Evolutionary conservation across 805 yeast species (phyloP).

Genomic region (Kazachstania viticola): DNA sequence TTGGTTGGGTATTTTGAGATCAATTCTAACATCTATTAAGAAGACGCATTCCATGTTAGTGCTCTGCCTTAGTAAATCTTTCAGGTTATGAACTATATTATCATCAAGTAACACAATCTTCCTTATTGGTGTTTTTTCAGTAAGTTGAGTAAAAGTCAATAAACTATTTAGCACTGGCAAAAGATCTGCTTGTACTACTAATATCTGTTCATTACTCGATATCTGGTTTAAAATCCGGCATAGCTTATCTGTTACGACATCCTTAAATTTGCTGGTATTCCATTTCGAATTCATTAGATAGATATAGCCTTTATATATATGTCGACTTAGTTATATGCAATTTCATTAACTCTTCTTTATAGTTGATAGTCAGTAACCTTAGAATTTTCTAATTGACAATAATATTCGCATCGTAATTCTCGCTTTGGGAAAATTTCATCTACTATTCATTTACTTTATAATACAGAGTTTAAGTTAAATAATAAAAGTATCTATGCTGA

Average conservation of each 20-base stretch:
- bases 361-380: too few species aligned
- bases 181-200: constrained; percentile 17
- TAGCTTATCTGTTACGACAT: constrained; percentile 7
- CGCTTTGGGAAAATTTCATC: too few species aligned
- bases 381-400: too few species aligned
- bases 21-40: constrained; percentile 19
- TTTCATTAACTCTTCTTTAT: too few species aligned
- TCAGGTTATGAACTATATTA: constrained; percentile 9
- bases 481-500: constrained; percentile 11
- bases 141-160: constrained; percentile 19
- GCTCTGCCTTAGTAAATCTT: constrained; percentile 5
- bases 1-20: constrained; percentile 9
- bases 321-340: constrained; percentile 1
- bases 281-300: constrained; percentile 15
- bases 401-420: too few species aligned
- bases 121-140: constrained; percentile 16
- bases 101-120: constrained; percentile 18
- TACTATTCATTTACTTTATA: too few species aligned
- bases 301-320: too few species aligned
- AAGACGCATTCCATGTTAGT: constrained; percentile 13
- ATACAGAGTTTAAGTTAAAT: too few species aligned
- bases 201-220: constrained; percentile 9
- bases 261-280: constrained; percentile 19
- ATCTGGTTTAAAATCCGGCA: constrained; percentile 9
- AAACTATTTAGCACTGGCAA: constrained; percentile 14